Conservation (phyloP, 495 filamentous ascomycete genomes). For the Peziza echinospora region DNA sequence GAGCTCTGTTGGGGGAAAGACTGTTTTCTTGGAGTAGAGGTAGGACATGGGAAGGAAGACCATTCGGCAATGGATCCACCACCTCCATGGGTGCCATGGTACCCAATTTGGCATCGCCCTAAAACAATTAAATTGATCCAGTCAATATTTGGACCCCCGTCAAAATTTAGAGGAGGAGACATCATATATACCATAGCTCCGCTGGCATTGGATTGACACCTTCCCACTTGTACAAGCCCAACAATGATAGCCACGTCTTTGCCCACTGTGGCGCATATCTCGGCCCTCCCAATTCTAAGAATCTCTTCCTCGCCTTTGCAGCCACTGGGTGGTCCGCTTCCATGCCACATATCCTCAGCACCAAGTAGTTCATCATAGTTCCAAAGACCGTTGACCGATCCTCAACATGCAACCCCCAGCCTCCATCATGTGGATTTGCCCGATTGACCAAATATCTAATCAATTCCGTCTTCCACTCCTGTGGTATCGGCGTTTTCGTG, state of each 20-base stretch:
- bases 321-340: constrained; percentile 65
- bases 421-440: constrained; percentile 71
- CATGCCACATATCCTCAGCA: constrained; percentile 69
- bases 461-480: constrained; percentile 66
- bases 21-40: constrained; percentile 60
- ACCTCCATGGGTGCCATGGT: constrained; percentile 83
- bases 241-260: constrained; percentile 73
- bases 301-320: constrained; percentile 60
- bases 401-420: constrained; percentile 93
- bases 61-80: constrained; percentile 95
- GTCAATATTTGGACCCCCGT: too few relatives aligned
- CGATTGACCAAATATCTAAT: constrained; percentile 80
- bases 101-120: constrained; percentile 77
- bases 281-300: constrained; percentile 75
- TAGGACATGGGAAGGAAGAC: constrained; percentile 87
- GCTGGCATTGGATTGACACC: constrained; percentile 84
- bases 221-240: constrained; percentile 74
- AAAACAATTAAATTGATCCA: constrained; percentile 5
- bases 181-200: constrained; percentile 49
- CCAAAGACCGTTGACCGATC: constrained; percentile 85
- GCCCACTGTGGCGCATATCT: constrained; percentile 77
- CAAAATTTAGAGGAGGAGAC: background rate
- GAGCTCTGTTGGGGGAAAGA: constrained; percentile 45
- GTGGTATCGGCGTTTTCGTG: constrained; percentile 72
- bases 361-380: constrained; percentile 74